A percentile compares a stretch with the other conserved stretches of the same genome.
phyloP scores from a whole-genome alignment of 108 stramenopile species.

The Aurantiochytrium sp. region DNA sequence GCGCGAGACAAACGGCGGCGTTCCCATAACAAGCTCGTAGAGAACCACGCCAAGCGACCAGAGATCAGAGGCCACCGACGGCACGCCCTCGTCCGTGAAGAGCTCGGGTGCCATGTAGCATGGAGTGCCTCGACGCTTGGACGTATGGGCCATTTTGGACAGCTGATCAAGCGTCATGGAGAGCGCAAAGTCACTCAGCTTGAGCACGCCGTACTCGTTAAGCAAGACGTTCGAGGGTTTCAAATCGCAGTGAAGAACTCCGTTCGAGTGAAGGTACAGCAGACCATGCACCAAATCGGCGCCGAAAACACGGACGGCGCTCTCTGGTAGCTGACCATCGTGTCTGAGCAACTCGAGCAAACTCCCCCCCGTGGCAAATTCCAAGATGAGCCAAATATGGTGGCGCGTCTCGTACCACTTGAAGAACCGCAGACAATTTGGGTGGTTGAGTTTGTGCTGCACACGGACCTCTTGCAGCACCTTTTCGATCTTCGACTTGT shows the following conservation, averaged over 20 bases:
- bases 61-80: constrained; percentile 45
- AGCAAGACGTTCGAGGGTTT: constrained; percentile 47
- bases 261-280: constrained; percentile 52
- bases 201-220: constrained; percentile 56
- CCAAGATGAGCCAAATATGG: constrained; percentile 56
- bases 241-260: constrained; percentile 52
- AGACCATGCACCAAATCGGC: constrained; percentile 47
- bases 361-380: constrained; percentile 50
- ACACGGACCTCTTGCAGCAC: constrained; percentile 52
- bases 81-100: constrained; percentile 30
- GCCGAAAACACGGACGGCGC: constrained; percentile 42
- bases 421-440: constrained; percentile 42
- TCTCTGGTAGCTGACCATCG: constrained; percentile 40
- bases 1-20: constrained; percentile 19
- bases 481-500: constrained; percentile 41
- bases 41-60: constrained; percentile 47
- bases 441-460: constrained; percentile 44
- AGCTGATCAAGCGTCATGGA: constrained; percentile 19
- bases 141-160: not conserved
- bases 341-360: constrained; percentile 38
- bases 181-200: constrained; percentile 42
- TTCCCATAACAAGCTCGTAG: constrained; percentile 39
- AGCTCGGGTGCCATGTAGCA: constrained; percentile 53
- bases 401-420: constrained; percentile 61
- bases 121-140: constrained; percentile 20